Evolutionary conservation across 345 rosid species (phyloP).

Genomic region (Triadica sebifera): DNA sequence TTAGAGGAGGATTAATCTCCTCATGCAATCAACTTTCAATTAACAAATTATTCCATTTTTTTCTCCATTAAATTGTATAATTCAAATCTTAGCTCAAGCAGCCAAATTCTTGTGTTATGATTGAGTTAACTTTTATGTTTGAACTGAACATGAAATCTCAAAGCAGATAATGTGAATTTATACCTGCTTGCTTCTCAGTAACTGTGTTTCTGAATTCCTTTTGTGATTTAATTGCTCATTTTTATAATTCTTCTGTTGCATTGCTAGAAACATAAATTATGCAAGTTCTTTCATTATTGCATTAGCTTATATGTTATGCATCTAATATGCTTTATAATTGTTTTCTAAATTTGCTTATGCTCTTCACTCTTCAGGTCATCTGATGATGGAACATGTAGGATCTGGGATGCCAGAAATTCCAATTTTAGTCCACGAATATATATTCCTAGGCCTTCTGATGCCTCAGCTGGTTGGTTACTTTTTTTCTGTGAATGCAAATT

Average conservation of each 20-base stretch:
- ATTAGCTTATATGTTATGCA: background rate
- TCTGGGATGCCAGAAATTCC: slow-evolving; percentile 93
- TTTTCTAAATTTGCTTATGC: slow-evolving; percentile 10
- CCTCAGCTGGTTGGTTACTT: slow-evolving; percentile 52
- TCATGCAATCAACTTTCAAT: background rate
- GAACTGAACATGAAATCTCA: background rate
- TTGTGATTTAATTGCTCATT: background rate
- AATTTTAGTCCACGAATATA: slow-evolving; percentile 69
- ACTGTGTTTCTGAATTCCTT: background rate
- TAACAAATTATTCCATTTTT: background rate
- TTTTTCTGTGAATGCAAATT: slow-evolving; percentile 15
- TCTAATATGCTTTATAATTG: background rate
- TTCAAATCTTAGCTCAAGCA: background rate
- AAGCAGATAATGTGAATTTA: background rate
- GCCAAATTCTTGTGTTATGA: background rate
- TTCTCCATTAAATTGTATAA: background rate
- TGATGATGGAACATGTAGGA: slow-evolving; percentile 99
- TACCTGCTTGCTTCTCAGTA: background rate
- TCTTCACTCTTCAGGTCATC: slow-evolving; percentile 73
- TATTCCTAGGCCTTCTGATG: slow-evolving; percentile 77
- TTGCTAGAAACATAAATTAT: background rate
- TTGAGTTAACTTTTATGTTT: background rate
- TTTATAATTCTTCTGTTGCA: background rate
- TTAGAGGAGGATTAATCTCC: background rate
- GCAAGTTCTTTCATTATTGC: background rate